Evolutionary conservation across 495 filamentous ascomycete species (phyloP).

Genomic region (Usnea hakonensis): DNA sequence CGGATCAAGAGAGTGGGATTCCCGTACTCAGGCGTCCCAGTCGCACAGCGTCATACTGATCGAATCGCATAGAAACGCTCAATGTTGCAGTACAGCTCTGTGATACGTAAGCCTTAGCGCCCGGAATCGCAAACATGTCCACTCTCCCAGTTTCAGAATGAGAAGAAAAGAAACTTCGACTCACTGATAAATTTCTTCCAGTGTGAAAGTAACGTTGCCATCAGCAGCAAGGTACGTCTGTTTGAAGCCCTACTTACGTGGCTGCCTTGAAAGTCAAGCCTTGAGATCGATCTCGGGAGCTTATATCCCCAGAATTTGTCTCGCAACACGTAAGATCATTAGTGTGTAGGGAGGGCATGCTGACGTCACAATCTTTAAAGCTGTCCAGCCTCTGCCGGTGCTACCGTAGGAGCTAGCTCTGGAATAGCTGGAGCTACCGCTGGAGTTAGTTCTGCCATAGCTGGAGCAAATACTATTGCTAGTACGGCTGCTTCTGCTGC

Average conservation of each 20-base stretch:
- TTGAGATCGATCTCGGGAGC: too few species aligned
- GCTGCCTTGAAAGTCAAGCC: too few species aligned
- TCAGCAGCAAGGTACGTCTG: too few species aligned
- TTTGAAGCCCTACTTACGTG: too few species aligned
- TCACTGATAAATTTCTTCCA: background rate
- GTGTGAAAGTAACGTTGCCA: conserved; percentile 26
- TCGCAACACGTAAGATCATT: too few species aligned
- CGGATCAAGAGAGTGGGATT: conserved; percentile 49
- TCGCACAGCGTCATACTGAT: conserved; percentile 1
- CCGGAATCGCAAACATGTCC: background rate
- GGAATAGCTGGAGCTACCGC: background rate
- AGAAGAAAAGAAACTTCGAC: background rate
- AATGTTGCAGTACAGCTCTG: conserved; percentile 46
- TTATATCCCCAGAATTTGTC: too few species aligned
- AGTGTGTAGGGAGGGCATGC: too few species aligned
- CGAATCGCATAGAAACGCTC: conserved; percentile 36
- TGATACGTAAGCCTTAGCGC: conserved; percentile 19
- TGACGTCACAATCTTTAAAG: too few species aligned
- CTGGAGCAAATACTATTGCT: background rate
- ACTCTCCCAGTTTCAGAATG: background rate
- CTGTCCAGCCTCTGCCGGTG: conserved; percentile 24
- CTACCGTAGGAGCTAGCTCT: conserved; percentile 13
- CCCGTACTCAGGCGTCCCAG: background rate
- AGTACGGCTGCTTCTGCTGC: conserved; percentile 15
- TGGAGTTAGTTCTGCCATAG: background rate